phyloP scores from a whole-genome alignment of 495 filamentous ascomycete genomes.

The Lentithecium fluviatile region DNA sequence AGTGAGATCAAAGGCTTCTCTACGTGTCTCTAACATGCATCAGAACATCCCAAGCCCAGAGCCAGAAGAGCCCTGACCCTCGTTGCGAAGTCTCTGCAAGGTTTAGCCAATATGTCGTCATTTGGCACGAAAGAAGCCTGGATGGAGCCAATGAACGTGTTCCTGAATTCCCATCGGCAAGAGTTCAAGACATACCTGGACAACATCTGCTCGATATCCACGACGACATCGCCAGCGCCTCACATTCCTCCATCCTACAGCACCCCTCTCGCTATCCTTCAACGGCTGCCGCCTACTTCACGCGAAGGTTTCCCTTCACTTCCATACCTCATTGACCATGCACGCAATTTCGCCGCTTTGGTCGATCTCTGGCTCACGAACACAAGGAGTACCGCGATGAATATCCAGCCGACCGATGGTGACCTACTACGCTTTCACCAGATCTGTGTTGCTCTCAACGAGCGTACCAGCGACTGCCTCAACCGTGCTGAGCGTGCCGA shows the following conservation, averaged over 20 bases:
- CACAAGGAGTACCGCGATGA: constrained; percentile 49
- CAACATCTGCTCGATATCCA: constrained; percentile 75
- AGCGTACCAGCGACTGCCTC: constrained; percentile 71
- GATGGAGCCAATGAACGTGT: constrained; percentile 98
- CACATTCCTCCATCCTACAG: constrained; percentile 80
- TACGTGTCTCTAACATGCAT: neutral
- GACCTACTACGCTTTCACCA: constrained; percentile 71
- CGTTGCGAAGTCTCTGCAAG: constrained; percentile 94
- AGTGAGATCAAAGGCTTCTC: constrained; percentile 10
- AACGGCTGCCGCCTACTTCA: constrained; percentile 74
- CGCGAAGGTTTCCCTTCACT: constrained; percentile 93
- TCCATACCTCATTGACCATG: constrained; percentile 90
- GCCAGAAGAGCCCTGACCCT: constrained; percentile 91
- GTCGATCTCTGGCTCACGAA: constrained; percentile 82
- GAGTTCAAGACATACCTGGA: constrained; percentile 89
- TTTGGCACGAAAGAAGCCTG: constrained; percentile 95
- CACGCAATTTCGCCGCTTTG: constrained; percentile 82
- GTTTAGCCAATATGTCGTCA: constrained; percentile 85
- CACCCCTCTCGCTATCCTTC: constrained; percentile 87
- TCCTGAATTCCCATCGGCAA: constrained; percentile 61
- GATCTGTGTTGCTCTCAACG: constrained; percentile 67
- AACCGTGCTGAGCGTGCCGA: constrained; percentile 69
- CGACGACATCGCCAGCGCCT: constrained; percentile 50
- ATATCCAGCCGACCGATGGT: constrained; percentile 55
- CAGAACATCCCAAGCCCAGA: constrained; percentile 80